phyloP scores from a whole-genome alignment of 305 asterid species.

The Lippia alba region DNA sequence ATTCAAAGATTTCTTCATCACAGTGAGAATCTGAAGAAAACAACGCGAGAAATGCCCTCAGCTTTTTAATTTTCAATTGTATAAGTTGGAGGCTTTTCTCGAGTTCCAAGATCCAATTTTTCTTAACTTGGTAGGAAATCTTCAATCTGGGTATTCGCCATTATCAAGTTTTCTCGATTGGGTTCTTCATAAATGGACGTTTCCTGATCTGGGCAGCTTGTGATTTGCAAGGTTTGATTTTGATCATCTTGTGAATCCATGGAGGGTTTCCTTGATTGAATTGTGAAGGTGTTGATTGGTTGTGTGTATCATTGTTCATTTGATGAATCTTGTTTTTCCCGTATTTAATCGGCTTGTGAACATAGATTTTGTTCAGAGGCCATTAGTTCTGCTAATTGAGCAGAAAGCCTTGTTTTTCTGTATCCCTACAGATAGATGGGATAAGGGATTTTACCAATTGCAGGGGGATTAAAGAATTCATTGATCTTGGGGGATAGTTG shows the following conservation, averaged over 20 bases:
- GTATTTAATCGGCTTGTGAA: constrained; percentile 74
- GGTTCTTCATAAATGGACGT: constrained; percentile 22
- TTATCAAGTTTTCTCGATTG: constrained; percentile 6
- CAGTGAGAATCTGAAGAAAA: constrained; percentile 6
- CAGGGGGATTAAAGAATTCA: constrained; percentile 63
- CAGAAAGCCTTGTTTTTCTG: constrained; percentile 55
- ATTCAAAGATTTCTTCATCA: constrained; percentile 21
- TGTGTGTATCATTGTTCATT: constrained; percentile 38
- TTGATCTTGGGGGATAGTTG: not conserved
- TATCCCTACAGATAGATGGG: constrained; percentile 81
- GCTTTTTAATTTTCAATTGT: not conserved
- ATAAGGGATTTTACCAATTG: constrained; percentile 79
- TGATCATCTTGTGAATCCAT: constrained; percentile 32
- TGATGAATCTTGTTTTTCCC: constrained; percentile 69
- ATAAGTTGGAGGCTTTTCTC: constrained; percentile 32
- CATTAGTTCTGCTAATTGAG: constrained; percentile 59
- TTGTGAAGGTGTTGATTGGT: constrained; percentile 35
- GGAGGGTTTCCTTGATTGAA: constrained; percentile 37
- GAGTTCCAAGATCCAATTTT: constrained; percentile 28
- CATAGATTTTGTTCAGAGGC: constrained; percentile 88
- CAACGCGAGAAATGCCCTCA: constrained; percentile 39
- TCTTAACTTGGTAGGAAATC: not conserved
- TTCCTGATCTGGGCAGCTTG: constrained; percentile 28
- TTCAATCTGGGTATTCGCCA: not conserved
- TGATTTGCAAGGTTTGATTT: constrained; percentile 23